Percentiles rank a stretch among this genome's conserved stretches.
These are phyloP conservation scores for Xanthoconium purpureum DNA, from an alignment of 768 basidiomycete genomes.

Conservation along the genomic window DNA sequence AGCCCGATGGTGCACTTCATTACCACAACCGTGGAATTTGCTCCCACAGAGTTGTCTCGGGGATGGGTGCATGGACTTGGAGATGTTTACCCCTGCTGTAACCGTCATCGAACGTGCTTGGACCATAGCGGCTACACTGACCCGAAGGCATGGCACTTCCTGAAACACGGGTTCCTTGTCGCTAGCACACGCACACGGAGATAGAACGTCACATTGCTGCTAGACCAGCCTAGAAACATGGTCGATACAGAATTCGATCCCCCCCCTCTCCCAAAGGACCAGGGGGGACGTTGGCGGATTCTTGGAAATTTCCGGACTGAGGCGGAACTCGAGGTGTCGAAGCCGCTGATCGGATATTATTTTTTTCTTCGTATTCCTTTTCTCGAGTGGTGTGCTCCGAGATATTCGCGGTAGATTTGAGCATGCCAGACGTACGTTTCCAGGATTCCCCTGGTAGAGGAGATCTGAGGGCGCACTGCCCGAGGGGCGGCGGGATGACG, in stretches of 20 bases:
- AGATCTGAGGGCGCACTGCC: background rate
- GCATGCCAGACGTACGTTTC: conserved; percentile 3
- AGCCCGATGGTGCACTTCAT: conserved; percentile 1
- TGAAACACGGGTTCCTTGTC: background rate
- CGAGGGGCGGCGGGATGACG: conserved; percentile 6
- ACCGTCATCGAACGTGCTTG: background rate
- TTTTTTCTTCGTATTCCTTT: conserved; percentile 4
- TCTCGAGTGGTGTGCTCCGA: conserved; percentile 14
- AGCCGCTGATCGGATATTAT: conserved; percentile 17
- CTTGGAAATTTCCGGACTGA: conserved; percentile 13
- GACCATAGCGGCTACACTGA: background rate
- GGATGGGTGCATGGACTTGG: background rate
- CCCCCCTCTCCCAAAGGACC: background rate
- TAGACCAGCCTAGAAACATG: background rate
- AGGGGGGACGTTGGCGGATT: conserved; percentile 6
- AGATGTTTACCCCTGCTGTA: background rate
- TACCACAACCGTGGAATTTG: background rate
- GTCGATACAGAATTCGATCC: conserved; percentile 5
- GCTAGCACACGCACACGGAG: background rate
- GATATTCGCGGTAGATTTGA: conserved; percentile 19
- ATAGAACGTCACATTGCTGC: background rate
- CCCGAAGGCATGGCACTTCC: background rate
- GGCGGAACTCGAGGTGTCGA: conserved; percentile 21
- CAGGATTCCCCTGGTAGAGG: background rate
- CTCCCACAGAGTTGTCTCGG: background rate